Percentiles rank a stretch among this genome's conserved stretches.
Evolutionary conservation across 257 asterid species (phyloP).

Genomic region (Marsdenia floribunda): DNA sequence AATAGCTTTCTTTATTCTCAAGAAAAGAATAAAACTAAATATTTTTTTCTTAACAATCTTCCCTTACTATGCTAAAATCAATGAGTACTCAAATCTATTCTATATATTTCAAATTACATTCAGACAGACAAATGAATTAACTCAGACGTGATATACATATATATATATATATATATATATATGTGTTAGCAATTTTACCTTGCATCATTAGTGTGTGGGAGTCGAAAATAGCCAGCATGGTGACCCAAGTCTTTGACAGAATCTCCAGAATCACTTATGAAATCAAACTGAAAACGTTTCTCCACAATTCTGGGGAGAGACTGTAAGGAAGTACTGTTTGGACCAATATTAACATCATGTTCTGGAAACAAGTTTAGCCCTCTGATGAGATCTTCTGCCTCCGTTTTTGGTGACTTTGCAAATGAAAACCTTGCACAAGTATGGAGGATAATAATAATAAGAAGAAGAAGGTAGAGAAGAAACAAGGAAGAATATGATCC

Average conservation of each 20-base stretch:
- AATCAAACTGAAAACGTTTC: conserved; percentile 19
- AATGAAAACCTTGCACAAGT: conserved; percentile 14
- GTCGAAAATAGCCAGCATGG: conserved; percentile 44
- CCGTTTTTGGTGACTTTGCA: conserved; percentile 25
- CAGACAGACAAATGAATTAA: no score
- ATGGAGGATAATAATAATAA: conserved; percentile 1
- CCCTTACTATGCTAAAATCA: no score
- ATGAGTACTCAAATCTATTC: no score
- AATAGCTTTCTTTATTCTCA: no score
- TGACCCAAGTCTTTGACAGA: conserved; percentile 33
- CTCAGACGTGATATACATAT: no score
- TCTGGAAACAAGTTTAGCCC: conserved; percentile 39
- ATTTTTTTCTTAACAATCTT: no score
- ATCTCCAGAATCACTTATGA: conserved; percentile 25
- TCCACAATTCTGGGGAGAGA: conserved; percentile 24
- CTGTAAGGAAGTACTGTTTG: not conserved
- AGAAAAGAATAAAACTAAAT: no score
- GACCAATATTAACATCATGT: conserved; percentile 24
- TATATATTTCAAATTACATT: no score
- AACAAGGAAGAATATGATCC: not conserved
- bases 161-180: no score
- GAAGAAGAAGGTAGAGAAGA: not conserved
- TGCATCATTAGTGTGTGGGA: conserved; percentile 32
- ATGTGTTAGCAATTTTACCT: conserved; percentile 17
- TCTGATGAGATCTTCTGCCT: conserved; percentile 29